Evolutionary conservation across 2,329 filamentous ascomycete genomes (phyloP).

Genomic region (Sporothrix pallida): DNA sequence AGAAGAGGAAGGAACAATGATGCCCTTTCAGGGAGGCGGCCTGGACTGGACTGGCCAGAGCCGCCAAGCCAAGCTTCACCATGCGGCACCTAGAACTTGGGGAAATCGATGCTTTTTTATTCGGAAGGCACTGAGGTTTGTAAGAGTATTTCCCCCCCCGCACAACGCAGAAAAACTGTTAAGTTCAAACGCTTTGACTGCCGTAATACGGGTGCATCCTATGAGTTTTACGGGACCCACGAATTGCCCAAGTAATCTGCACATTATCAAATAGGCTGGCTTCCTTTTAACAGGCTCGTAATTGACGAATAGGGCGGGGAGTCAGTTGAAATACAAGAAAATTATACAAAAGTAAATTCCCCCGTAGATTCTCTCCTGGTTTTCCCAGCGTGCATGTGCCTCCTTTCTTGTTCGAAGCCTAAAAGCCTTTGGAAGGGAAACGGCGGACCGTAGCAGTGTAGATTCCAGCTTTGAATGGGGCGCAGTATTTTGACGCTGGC

Average conservation of each 20-base stretch:
- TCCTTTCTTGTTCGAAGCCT: too few species aligned
- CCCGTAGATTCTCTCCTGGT: too few species aligned
- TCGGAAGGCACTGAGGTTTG: neutral
- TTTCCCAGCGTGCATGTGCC: too few species aligned
- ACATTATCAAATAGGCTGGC: too few species aligned
- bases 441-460: neutral
- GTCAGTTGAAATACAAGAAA: too few species aligned
- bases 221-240: too few species aligned
- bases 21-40: neutral
- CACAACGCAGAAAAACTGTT: neutral
- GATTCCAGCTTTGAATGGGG: neutral
- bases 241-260: too few species aligned
- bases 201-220: too few species aligned
- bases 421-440: neutral
- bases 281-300: too few species aligned
- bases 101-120: neutral
- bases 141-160: neutral
- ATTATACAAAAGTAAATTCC: too few species aligned
- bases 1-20: slow-evolving; percentile 18
- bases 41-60: neutral
- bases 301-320: too few species aligned
- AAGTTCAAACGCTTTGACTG: too few species aligned
- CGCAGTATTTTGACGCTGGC: slow-evolving; percentile 28
- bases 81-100: slow-evolving; percentile 1
- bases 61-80: slow-evolving; percentile 10